Evolutionary conservation across 495 filamentous ascomycete genomes (phyloP), one percentile per base, ranked within the genome.

Genomic region (Penicillium subrubescens): DNA sequence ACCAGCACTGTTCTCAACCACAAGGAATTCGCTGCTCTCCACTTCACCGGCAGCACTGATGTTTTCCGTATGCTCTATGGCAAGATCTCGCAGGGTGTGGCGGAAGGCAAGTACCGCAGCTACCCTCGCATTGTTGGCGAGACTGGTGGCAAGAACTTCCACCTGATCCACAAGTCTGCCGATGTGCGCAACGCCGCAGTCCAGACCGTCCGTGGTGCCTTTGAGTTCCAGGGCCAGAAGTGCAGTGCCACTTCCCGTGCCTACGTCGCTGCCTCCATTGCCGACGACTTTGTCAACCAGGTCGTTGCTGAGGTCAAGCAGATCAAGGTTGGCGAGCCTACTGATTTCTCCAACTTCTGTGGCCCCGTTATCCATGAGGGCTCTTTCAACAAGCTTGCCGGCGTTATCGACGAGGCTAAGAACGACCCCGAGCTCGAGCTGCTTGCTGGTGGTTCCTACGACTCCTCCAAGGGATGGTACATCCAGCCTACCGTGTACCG

Each of bases 81-180:
- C 19, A 81, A 89, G 74, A 93, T 94, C 72, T 86, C 90, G 6
- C 77, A 82, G 52, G 90, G 90, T 43, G 85, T 92, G 50, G 88
- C 87, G 10, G 87, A 89, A 70, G 88, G 86, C 62, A 86, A 86
- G 54, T 95, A 93, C 78, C 82, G 83, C 65, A 84, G 85, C 67
- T 95, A 93, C 77, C 92, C 92, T 19, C 87, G 92, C 64, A 90
- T 94, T 54, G 91, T 94, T 14, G 92, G 90, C 60, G 92, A 95
- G 82, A 93, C 91, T 3, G 91, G 91, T 65, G 91, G 91, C 65
- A 94, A 94, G 87, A 94, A 94, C 80, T 94, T 93, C 84, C 91
- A 94, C 77, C 76, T 94, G 60, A 74, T 94, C 27, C 91, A 94
- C 78, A 75, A 82, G 58, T 90, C 87, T 1, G 91, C 91, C 35